phyloP scores from a whole-genome alignment of 805 yeast genomes.

The Saccharomyces mikatae region DNA sequence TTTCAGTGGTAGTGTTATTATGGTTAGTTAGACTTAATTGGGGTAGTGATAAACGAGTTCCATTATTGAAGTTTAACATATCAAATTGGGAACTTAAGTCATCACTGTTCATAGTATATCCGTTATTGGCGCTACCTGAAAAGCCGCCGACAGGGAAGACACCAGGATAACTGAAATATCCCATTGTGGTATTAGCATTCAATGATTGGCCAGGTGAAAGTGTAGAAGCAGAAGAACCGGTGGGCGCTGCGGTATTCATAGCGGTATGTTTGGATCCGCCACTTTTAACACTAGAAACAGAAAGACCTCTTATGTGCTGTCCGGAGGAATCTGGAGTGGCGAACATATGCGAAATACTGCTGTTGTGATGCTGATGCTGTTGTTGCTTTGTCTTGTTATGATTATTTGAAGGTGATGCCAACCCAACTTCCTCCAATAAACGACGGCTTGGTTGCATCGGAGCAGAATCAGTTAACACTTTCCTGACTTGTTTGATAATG shows the following conservation, averaged over 20 bases:
- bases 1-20: slow-evolving; percentile 5
- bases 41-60: slow-evolving; percentile 26
- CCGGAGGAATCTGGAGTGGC: slow-evolving; percentile 10
- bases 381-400: neutral
- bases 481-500: slow-evolving; percentile 53
- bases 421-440: slow-evolving; percentile 86
- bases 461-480: slow-evolving; percentile 51
- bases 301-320: slow-evolving; percentile 24
- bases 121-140: slow-evolving; percentile 3
- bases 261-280: slow-evolving; percentile 25
- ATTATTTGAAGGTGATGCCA: slow-evolving; percentile 25
- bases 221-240: slow-evolving; percentile 7
- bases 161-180: slow-evolving; percentile 28
- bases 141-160: slow-evolving; percentile 18
- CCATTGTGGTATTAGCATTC: neutral
- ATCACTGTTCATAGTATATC: slow-evolving; percentile 14
- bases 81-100: slow-evolving; percentile 27
- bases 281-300: slow-evolving; percentile 27
- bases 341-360: slow-evolving; percentile 21
- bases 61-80: slow-evolving; percentile 22
- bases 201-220: slow-evolving; percentile 3
- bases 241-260: slow-evolving; percentile 6
- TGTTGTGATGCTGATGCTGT: slow-evolving; percentile 16
- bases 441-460: slow-evolving; percentile 73
- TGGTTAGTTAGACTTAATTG: slow-evolving; percentile 25